phyloP scores from a whole-genome alignment of 176 grass and related monocot genomes.

The Oryza punctata region DNA sequence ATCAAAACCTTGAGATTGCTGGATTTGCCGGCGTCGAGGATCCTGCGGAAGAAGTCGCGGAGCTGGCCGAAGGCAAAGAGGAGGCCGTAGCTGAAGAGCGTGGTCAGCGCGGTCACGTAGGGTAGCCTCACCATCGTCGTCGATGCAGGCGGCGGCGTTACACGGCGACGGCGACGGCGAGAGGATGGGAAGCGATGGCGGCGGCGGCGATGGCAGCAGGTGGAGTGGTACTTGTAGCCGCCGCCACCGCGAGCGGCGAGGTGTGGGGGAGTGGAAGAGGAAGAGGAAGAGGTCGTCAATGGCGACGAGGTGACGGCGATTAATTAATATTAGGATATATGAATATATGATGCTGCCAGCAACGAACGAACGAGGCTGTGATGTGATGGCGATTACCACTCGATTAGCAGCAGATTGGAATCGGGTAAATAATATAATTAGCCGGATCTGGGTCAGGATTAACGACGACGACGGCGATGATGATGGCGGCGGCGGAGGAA shows the following conservation, averaged over 20 bases:
- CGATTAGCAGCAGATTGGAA: background rate
- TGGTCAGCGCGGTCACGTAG: conserved; percentile 69
- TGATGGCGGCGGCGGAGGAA: background rate
- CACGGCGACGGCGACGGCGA: background rate
- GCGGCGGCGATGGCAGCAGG: background rate
- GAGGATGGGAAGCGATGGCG: no score
- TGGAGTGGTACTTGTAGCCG: conserved; percentile 26
- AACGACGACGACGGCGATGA: background rate
- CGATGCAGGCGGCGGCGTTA: background rate
- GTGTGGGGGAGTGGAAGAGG: background rate
- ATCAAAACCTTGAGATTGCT: conserved; percentile 64
- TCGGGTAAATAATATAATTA: background rate
- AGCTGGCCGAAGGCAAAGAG: conserved; percentile 92
- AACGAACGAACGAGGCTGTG: background rate
- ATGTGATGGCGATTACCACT: background rate
- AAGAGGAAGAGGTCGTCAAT: conserved; percentile 34
- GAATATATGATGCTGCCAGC: no score
- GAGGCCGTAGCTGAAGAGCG: conserved; percentile 87
- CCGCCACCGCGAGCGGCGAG: background rate
- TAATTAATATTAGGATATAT: background rate
- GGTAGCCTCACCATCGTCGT: conserved; percentile 67
- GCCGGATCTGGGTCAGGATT: conserved; percentile 13
- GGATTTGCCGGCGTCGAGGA: conserved; percentile 71
- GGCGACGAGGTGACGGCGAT: conserved; percentile 18
- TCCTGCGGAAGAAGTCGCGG: conserved; percentile 73